Evolutionary conservation across 2,329 filamentous ascomycete genomes (phyloP).

Genomic region (Neonectria punicea): DNA sequence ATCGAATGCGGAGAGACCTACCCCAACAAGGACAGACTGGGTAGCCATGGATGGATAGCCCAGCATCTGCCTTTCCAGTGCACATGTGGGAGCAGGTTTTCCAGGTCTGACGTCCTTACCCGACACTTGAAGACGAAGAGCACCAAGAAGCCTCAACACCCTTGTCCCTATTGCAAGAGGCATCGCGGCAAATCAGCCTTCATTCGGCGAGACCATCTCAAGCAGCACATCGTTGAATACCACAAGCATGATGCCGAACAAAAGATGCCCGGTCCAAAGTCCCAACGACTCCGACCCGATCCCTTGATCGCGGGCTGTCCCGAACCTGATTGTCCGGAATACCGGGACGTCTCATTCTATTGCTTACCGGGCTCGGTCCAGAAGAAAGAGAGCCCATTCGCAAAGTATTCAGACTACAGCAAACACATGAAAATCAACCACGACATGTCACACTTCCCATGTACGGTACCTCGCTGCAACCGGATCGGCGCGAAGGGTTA

Average conservation of each 20-base stretch:
- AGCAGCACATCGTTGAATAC: constrained; percentile 1
- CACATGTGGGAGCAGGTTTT: not conserved
- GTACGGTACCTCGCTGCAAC: not conserved
- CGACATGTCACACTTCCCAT: not conserved
- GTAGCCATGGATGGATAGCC: fast-evolving
- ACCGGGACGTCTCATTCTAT: constrained; percentile 1
- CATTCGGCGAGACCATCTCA: constrained; percentile 5
- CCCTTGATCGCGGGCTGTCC: not conserved
- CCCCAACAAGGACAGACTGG: fast-evolving
- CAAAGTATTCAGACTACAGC: not conserved
- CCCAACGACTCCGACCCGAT: fast-evolving
- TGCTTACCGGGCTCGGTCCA: not conserved
- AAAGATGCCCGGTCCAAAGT: not conserved
- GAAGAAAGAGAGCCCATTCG: not conserved
- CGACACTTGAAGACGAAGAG: constrained; percentile 2
- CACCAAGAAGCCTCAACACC: not conserved
- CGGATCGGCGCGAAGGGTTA: not conserved
- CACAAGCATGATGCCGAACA: not conserved
- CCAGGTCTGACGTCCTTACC: not conserved
- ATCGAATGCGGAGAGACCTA: not conserved
- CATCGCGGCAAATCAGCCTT: not conserved
- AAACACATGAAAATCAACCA: constrained; percentile 1
- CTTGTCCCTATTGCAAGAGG: not conserved
- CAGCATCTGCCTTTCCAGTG: not conserved
- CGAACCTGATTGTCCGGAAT: not conserved